Percentiles rank a stretch among this genome's conserved stretches.
Conservation (phyloP, 345 rosid genomes). For the Hibiscus trionum region DNA sequence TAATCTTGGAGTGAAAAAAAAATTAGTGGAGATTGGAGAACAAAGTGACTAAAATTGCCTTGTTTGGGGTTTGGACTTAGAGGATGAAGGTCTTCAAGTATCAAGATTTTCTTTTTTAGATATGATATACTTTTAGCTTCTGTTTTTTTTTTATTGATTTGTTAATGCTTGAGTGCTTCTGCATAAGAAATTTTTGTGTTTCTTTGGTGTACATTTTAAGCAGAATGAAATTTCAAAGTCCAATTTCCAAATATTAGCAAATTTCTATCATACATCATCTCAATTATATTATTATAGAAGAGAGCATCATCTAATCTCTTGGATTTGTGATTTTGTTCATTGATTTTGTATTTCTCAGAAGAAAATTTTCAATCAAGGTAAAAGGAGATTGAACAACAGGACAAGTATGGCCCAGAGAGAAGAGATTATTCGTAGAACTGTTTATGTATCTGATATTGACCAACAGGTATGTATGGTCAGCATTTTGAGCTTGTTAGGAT, state of each 20-base stretch:
- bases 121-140: not conserved
- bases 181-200: not conserved
- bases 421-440: constrained; percentile 78
- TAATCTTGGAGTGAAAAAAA: too few species aligned
- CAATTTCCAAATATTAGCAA: not conserved
- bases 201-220: not conserved
- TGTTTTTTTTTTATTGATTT: too few species aligned
- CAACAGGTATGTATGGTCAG: constrained; percentile 48
- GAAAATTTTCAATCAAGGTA: constrained; percentile 67
- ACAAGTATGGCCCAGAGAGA: constrained; percentile 91
- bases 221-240: not conserved
- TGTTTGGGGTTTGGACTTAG: not conserved
- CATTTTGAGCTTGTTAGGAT: constrained; percentile 9
- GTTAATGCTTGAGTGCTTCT: not conserved
- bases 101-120: not conserved
- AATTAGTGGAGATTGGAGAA: not conserved
- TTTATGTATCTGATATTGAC: constrained; percentile 90
- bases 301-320: not conserved
- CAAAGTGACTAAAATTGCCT: too few species aligned
- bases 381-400: constrained; percentile 59
- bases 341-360: constrained; percentile 35
- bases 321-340: constrained; percentile 6
- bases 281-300: not conserved
- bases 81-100: not conserved
- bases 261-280: not conserved